Evolutionary conservation across 164 flowering plant genomes (phyloP), one percentile per base, ranked within the genome.

Genomic region (Magnolia sinica): DNA sequence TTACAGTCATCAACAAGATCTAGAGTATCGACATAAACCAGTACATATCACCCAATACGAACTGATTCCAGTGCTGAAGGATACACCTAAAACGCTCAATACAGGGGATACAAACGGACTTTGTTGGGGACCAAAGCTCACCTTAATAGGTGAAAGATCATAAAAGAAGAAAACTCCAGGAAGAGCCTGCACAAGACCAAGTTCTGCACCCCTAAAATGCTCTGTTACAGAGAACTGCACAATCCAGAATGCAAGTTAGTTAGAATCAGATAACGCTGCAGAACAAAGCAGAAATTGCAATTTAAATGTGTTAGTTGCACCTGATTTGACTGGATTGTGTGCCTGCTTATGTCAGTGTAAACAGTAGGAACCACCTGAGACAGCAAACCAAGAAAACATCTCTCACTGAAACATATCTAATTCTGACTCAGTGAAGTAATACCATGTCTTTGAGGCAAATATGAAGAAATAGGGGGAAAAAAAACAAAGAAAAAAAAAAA

Each of bases 321-420:
- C 96, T 90, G 94, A 81, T 92, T 92, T 69, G 94, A 87, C 72
- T 86, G 84, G 50, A 90, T 80, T 61, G 76, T 87, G 71, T 79
- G 89, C 8, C 93, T 94, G 65, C 80, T 84, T 31, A 89, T 84
- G 79, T 90, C 86, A 8, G 89, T 90, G 82, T 95, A 95, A 75
- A 90, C 79, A 3, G 95, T 92, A 37, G 98, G 98, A 64, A 95
- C 98, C 61, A 95, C 96, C 98, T 95, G 88, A 73, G 5, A 51
- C 50, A 69, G 68, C 14, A 64, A 50, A 64, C n/a, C 27, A 73
- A 49, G 4, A 8, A 4, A 73, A 61, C 55, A 66, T 66, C 14
- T 23, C 16, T 55, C 18, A 37, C 45, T 5, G 45, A 37, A 37
- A 27, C 29, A 27, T 27, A 27, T 27, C 29, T 27, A 27, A 37